Conservation (phyloP, 495 filamentous ascomycete species). For the Chaetomium cochliodes region DNA sequence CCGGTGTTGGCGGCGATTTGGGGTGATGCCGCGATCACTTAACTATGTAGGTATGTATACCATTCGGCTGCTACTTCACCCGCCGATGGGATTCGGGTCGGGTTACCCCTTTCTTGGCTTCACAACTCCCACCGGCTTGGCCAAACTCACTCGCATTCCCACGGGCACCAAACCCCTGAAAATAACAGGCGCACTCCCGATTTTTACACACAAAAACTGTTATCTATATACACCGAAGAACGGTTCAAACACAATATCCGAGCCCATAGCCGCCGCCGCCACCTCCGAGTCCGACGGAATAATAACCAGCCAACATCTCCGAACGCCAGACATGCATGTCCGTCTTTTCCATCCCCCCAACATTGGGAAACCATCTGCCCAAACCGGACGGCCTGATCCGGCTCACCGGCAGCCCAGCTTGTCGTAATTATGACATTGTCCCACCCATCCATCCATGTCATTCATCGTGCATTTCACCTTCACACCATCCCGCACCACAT, state of each 20-base stretch:
- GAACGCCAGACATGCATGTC: constrained; percentile 27
- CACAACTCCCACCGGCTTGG: too few species aligned
- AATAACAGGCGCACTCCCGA: not conserved
- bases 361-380: not conserved
- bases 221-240: constrained; percentile 15
- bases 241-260: not conserved
- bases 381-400: not conserved
- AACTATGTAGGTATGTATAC: too few species aligned
- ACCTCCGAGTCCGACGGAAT: constrained; percentile 2
- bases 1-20: not conserved
- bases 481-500: not conserved
- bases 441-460: constrained; percentile 14
- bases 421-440: constrained; percentile 3
- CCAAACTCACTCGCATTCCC: not conserved
- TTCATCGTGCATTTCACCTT: constrained; percentile 12
- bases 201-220: constrained; percentile 2
- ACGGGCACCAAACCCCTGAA: constrained; percentile 1
- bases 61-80: not conserved
- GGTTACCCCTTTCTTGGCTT: not conserved
- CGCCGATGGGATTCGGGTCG: not conserved
- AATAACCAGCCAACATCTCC: constrained; percentile 17
- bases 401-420: not conserved
- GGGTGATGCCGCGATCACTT: not conserved
- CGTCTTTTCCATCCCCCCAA: constrained; percentile 8
- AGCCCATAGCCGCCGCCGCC: not conserved